Evolutionary conservation across 1,139 yeast species (phyloP).

Genomic region (Sugiyamaella xylanicola): DNA sequence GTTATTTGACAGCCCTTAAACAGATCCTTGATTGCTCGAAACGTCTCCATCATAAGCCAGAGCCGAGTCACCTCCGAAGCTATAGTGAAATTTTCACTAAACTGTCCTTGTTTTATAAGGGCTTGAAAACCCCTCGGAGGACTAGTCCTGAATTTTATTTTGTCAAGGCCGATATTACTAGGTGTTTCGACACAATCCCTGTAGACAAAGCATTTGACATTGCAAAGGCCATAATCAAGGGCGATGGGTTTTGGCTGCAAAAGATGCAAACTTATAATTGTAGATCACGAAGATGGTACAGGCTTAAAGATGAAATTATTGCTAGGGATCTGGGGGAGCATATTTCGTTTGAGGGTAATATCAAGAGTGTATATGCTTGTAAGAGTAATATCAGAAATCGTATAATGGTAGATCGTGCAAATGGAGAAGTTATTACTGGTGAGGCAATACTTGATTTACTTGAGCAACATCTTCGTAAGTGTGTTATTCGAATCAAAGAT

Average conservation of each 20-base stretch:
- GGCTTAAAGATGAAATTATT: neutral
- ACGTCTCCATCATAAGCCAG: slow-evolving; percentile 21
- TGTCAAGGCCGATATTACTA: slow-evolving; percentile 73
- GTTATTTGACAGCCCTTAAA: slow-evolving; percentile 35
- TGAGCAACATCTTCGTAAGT: slow-evolving; percentile 46
- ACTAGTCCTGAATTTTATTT: slow-evolving; percentile 50
- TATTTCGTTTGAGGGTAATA: neutral
- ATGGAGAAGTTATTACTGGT: slow-evolving; percentile 10
- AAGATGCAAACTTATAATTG: slow-evolving; percentile 9
- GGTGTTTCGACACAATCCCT: slow-evolving; percentile 79
- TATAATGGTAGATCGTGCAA: slow-evolving; percentile 20
- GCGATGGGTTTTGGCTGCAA: slow-evolving; percentile 18
- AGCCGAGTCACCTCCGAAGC: slow-evolving; percentile 24
- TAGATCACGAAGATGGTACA: neutral
- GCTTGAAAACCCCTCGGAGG: neutral
- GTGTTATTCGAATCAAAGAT: slow-evolving; percentile 45
- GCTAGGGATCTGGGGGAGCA: neutral
- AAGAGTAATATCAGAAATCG: neutral
- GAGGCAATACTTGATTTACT: slow-evolving; percentile 31
- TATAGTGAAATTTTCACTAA: slow-evolving; percentile 23
- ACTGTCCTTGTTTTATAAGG: slow-evolving; percentile 27
- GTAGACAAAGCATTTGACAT: slow-evolving; percentile 46
- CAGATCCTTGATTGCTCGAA: slow-evolving; percentile 32
- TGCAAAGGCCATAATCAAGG: slow-evolving; percentile 28
- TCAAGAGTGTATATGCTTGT: neutral